phyloP scores from a whole-genome alignment of 2,329 filamentous ascomycete species.

The Trichophyton equinum region DNA sequence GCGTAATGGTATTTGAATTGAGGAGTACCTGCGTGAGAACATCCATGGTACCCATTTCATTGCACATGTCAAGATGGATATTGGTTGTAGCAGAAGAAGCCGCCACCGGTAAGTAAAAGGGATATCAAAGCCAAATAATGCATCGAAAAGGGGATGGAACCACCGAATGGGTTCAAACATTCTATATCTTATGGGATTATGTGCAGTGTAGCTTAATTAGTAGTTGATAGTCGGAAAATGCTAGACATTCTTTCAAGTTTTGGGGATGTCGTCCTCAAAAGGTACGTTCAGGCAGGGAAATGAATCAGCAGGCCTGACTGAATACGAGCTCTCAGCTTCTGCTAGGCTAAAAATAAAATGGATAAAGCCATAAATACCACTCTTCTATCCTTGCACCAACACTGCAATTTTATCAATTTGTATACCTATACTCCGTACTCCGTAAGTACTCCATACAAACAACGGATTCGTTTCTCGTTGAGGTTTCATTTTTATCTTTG shows the following conservation, averaged over 20 bases:
- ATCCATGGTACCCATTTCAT: constrained; percentile 28
- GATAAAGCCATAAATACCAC: no score
- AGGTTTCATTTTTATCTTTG: no score
- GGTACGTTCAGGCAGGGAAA: not conserved
- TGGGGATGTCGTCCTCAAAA: not conserved
- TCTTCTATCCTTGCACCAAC: no score
- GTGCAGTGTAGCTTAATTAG: not conserved
- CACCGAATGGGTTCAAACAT: constrained; percentile 6
- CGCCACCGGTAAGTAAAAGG: constrained; percentile 34
- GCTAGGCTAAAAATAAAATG: not conserved
- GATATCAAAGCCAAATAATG: constrained; percentile 26
- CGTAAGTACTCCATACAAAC: no score
- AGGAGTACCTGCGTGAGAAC: constrained; percentile 26
- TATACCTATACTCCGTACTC: no score
- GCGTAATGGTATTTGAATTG: constrained; percentile 24
- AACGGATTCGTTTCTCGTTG: no score
- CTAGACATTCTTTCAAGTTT: not conserved
- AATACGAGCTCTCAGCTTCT: not conserved
- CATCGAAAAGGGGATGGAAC: constrained; percentile 16
- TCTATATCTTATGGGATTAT: not conserved
- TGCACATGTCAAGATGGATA: constrained; percentile 28
- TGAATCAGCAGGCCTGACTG: not conserved
- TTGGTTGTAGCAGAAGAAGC: constrained; percentile 33
- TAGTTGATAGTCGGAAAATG: not conserved
- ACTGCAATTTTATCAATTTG: no score